Evolutionary conservation across 2,329 filamentous ascomycete species (phyloP).

Genomic region (Microcera coccophila): DNA sequence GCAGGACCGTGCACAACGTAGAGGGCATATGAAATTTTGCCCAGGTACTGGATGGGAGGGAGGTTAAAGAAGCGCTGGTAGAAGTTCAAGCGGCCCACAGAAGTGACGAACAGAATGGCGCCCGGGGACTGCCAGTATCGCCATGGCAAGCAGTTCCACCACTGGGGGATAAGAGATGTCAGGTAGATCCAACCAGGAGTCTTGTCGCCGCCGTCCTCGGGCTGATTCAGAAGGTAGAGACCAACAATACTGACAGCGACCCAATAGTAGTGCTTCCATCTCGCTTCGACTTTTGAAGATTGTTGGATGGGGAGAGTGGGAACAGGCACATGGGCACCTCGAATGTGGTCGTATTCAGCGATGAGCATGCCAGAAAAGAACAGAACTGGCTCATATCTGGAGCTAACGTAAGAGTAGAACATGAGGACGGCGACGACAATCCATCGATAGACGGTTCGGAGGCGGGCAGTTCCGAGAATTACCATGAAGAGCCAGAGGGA

Average conservation of each 20-base stretch:
- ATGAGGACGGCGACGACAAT: conserved; percentile 39
- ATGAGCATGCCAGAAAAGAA: conserved; percentile 53
- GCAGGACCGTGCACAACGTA: conserved; percentile 60
- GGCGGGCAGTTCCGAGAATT: conserved; percentile 46
- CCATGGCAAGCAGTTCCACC: conserved; percentile 47
- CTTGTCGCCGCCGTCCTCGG: conserved; percentile 38
- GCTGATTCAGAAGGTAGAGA: conserved; percentile 48
- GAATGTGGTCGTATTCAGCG: conserved; percentile 52
- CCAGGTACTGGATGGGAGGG: conserved; percentile 52
- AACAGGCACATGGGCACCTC: conserved; percentile 40
- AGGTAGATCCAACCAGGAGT: conserved; percentile 53
- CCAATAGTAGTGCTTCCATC: conserved; percentile 31
- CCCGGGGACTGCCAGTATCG: conserved; percentile 56
- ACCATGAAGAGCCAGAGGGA: conserved; percentile 56
- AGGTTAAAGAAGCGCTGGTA: conserved; percentile 52
- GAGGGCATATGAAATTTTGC: conserved; percentile 57
- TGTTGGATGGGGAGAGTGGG: conserved; percentile 22
- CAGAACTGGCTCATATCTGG: conserved; percentile 53
- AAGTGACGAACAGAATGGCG: conserved; percentile 49
- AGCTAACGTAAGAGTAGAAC: conserved; percentile 44
- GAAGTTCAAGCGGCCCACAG: conserved; percentile 42
- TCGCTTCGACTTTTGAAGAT: too few species aligned
- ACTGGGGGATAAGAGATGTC: conserved; percentile 44
- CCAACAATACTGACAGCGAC: conserved; percentile 42
- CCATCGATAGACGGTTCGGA: conserved; percentile 42